Evolutionary conservation across 1,284 basidiomycete genomes (phyloP).

Genomic region (Cryptococcus sp.): DNA sequence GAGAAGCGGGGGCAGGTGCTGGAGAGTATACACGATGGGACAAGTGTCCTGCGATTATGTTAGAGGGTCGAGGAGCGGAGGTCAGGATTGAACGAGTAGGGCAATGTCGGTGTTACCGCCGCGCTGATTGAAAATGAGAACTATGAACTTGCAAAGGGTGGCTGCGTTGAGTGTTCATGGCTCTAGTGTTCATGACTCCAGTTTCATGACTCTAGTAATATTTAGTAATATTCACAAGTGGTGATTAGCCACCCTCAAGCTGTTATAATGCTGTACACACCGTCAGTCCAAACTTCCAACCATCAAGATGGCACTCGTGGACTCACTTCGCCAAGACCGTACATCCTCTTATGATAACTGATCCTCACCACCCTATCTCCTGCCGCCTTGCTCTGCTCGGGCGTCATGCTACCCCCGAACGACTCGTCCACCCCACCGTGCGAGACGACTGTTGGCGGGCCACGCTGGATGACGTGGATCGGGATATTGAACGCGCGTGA

Average conservation of each 20-base stretch:
- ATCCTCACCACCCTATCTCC: slow-evolving; percentile 63
- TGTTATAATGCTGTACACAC: slow-evolving; percentile 23
- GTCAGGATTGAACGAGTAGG: neutral
- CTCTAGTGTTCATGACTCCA: too few species aligned
- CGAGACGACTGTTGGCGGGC: slow-evolving; percentile 74
- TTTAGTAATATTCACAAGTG: neutral
- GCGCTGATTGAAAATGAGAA: too few species aligned
- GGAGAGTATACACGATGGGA: neutral
- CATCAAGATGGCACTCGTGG: neutral
- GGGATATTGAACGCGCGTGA: slow-evolving; percentile 78
- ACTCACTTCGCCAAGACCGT: slow-evolving; percentile 86
- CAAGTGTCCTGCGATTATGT: neutral
- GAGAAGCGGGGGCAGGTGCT: neutral
- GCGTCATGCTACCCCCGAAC: slow-evolving; percentile 45
- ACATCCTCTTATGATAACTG: slow-evolving; percentile 87
- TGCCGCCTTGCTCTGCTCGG: slow-evolving; percentile 42
- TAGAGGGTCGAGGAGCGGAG: too few species aligned
- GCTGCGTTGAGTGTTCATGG: too few species aligned
- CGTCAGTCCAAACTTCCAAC: neutral
- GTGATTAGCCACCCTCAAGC: slow-evolving; percentile 11
- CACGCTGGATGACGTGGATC: slow-evolving; percentile 87
- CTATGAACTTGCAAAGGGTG: too few species aligned
- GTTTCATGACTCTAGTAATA: too few species aligned
- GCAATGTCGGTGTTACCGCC: too few species aligned
- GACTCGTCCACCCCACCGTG: slow-evolving; percentile 56